Base-by-base conservation (phyloP, 1,284 basidiomycete genomes). In the Cryptococcus jaspeensis region DNA sequence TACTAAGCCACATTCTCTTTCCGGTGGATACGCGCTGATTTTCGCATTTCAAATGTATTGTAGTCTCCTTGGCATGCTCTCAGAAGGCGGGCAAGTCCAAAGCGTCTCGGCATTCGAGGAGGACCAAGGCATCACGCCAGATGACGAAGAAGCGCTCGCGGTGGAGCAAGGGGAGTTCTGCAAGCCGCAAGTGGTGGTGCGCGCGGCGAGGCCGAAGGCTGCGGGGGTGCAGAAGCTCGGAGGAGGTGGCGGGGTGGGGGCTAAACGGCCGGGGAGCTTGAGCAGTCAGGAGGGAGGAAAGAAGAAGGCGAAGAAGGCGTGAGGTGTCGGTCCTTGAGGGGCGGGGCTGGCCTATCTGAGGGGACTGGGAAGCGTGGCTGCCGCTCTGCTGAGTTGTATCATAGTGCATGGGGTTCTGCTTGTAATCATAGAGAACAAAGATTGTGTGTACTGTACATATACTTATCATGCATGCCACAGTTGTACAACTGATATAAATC, bases 161-260 rank as follows among this genome's bases (percentile, higher is more conserved):
- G 49, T 77, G 7, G 75, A 76, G 45, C 20, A 62, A 6, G 70
- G 76, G 12, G 71, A 76, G 51, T 73, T 78, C 48, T 69, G 69
- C 51, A 64, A 65, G 37, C 60, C 66, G 9, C 49, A 36, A 32
- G 13, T 38, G 13, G 18, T 22, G 13, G 40, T 36, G 23, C 18
- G 45, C 20, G 9, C 28, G 28, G 44, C 23, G 44, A 20, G 39
- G n/a, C 25, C 47, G 28, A 54, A 46, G 23, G 37, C 36, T 13
- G 11, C 35, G 39, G 35, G 16, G 52, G 44, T 25, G 45, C 39
- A 15, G 40, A 20, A 23, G 20, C 12, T 15, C 35, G 50, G 44
- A 35, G 44, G 41, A 32, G 5, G 25, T 36, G 20, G 38, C 2
- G 39, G 7, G 20, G 40, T 12, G 39, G 16, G 9, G 49, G 52